Conservation (phyloP, 202 grass and related monocot species). For the Miscanthus sacchariflorus region DNA sequence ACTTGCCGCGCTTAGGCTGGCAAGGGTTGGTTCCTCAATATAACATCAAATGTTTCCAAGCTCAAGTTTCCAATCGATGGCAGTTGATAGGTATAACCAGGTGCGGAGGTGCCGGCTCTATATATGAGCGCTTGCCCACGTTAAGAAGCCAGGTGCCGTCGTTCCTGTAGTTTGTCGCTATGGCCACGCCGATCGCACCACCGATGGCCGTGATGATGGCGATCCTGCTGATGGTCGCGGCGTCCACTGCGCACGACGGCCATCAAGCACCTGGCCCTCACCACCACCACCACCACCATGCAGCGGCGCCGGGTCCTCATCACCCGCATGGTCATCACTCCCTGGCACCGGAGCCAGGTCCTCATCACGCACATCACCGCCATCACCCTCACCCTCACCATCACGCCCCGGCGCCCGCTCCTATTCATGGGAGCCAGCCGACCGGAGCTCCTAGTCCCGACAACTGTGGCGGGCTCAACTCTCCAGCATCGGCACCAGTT, state of each 20-base stretch:
- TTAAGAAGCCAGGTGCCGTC: neutral
- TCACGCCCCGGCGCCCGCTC: neutral
- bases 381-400: neutral
- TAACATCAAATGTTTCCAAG: neutral
- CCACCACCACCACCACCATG: conserved; percentile 15
- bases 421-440: neutral
- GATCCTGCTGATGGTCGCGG: conserved; percentile 7
- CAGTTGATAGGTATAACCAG: neutral
- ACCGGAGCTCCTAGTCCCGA: neutral
- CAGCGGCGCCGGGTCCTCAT: neutral
- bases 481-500: neutral
- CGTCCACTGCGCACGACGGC: conserved; percentile 26
- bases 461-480: neutral
- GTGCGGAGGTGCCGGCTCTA: neutral
- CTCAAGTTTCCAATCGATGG: neutral
- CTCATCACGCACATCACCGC: neutral
- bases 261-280: neutral
- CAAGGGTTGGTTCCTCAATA: neutral
- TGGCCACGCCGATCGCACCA: conserved; percentile 26
- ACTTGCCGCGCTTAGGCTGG: conserved; percentile 8
- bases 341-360: conserved; percentile 4
- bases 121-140: conserved; percentile 1
- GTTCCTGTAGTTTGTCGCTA: conserved; percentile 3
- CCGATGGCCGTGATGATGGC: conserved; percentile 24
- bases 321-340: neutral